Evolutionary conservation across 2,329 filamentous ascomycete species (phyloP).

Genomic region (Aspergillus ruber): DNA sequence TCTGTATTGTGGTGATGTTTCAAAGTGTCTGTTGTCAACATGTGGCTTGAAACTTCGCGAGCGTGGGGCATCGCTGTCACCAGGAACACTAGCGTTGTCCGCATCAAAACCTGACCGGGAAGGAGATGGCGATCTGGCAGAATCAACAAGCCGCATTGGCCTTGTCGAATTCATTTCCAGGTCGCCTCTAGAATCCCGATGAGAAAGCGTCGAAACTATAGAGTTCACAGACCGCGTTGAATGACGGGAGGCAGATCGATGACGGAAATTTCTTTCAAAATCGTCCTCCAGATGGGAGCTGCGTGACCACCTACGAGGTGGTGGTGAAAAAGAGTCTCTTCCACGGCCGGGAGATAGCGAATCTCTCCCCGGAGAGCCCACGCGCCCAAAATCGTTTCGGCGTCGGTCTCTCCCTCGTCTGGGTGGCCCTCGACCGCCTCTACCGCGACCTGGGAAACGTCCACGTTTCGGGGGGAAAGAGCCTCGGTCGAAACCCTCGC

Average conservation of each 20-base stretch:
- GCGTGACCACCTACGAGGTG: slow-evolving; percentile 21
- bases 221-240: slow-evolving; percentile 28
- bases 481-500: slow-evolving; percentile 34
- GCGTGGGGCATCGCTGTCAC: slow-evolving; percentile 26
- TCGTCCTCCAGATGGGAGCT: slow-evolving; percentile 22
- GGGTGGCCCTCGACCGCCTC: slow-evolving; percentile 27
- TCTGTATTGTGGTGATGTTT: slow-evolving; percentile 54
- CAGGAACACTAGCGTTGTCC: slow-evolving; percentile 20
- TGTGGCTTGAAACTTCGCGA: slow-evolving; percentile 35
- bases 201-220: slow-evolving; percentile 23
- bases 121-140: slow-evolving; percentile 24
- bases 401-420: slow-evolving; percentile 28
- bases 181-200: slow-evolving; percentile 14
- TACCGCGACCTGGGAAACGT: slow-evolving; percentile 26
- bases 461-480: slow-evolving; percentile 29
- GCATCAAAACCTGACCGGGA: slow-evolving; percentile 28
- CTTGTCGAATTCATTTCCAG: slow-evolving; percentile 21
- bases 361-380: slow-evolving; percentile 20
- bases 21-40: slow-evolving; percentile 44
- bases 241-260: slow-evolving; percentile 30
- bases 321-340: slow-evolving; percentile 17
- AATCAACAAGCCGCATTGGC: slow-evolving; percentile 23
- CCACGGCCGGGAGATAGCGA: slow-evolving; percentile 29
- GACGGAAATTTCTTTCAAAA: slow-evolving; percentile 20
- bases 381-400: slow-evolving; percentile 23